phyloP scores from a whole-genome alignment of 2,329 filamentous ascomycete genomes.

The Colletotrichum lindemuthianum region DNA sequence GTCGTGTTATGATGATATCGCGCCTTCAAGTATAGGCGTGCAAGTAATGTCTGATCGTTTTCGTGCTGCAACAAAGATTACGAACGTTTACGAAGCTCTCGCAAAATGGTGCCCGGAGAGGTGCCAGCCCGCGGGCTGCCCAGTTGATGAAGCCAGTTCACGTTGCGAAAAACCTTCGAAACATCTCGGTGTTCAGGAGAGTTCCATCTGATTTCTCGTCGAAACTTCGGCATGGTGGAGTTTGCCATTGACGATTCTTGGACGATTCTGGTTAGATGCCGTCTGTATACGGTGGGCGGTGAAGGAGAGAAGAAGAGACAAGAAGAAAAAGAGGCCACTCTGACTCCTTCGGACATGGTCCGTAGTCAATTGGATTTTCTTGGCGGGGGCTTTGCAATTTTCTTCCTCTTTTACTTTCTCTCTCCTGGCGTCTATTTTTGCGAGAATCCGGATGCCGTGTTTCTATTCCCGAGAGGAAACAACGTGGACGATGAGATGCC shows the following conservation, averaged over 20 bases:
- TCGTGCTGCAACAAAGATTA: too few species aligned
- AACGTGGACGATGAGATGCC: too few species aligned
- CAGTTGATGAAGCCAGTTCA: slow-evolving; percentile 18
- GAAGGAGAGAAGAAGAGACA: slow-evolving; percentile 3
- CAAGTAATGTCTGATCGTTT: neutral
- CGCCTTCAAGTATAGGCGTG: neutral
- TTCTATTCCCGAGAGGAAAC: too few species aligned
- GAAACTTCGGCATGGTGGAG: slow-evolving; percentile 32
- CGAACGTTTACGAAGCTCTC: neutral
- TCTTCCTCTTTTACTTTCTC: too few species aligned
- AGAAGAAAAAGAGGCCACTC: neutral
- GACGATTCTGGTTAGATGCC: slow-evolving; percentile 10
- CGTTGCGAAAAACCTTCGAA: slow-evolving; percentile 3
- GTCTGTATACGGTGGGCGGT: slow-evolving; percentile 7
- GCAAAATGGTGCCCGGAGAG: neutral
- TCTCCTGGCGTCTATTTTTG: too few species aligned
- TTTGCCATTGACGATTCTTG: slow-evolving; percentile 7
- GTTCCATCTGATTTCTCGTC: slow-evolving; percentile 17
- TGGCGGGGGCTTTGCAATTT: slow-evolving; percentile 7
- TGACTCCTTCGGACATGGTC: slow-evolving; percentile 23
- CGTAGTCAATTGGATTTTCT: neutral
- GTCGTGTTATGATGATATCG: neutral
- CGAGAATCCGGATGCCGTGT: too few species aligned
- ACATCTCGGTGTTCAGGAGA: slow-evolving; percentile 22
- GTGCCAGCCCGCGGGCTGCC: neutral